Base-by-base conservation (phyloP, 2,329 filamentous ascomycete genomes). In the Niveomyces coronatus region DNA sequence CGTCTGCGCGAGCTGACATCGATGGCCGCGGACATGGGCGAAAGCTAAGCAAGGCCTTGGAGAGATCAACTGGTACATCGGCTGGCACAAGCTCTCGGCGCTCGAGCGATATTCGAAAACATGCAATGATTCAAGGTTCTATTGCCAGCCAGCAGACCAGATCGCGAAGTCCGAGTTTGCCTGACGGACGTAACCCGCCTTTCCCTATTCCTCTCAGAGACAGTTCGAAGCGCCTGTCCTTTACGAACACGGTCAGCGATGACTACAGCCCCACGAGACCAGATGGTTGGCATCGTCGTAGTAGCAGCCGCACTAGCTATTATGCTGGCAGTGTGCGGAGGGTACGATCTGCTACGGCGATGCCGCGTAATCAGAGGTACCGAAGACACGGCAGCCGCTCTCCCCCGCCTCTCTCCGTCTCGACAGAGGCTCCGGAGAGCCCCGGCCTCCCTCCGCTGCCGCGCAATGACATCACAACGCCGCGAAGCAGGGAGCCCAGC, bases 131-230 rank as follows among this genome's bases (percentile, higher is more conserved):
- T 37, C 82, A 86, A 45, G 89, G 71, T 52, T 82, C 85, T 14
- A 80, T 85, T 37, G 75, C 74, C 18, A 78, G 76, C 9, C 84
- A 89, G 47, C 70, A 71, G 42, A 64, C 68, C 32, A 72, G 76
- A 24, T 68, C 79, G 9, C 65, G 74, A 43, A 86, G 77, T 52
- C 79, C 81, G 33, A 85, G 71, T 54, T 60, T 76, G 37, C 69
- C 65, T 35, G 85, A 77, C 43, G 44, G 64, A 39, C 63, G 57
- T 20, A 68, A 76, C 37, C 88, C 91, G 19, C 91, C 91, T 1
- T 95, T 94, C 64, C 88, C 91, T 0, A 94, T 98, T 6, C 91
- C 91, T 0, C 81, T 80, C 3, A 72, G 91, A 40, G 84, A 85
- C 20, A 96, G 89, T 59, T 98, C 41, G 5, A 77, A 87, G 43